Evolutionary conservation across 768 basidiomycete species (phyloP), one percentile per base, ranked within the genome.

Genomic region (Phlebiopsis flavidoalba): DNA sequence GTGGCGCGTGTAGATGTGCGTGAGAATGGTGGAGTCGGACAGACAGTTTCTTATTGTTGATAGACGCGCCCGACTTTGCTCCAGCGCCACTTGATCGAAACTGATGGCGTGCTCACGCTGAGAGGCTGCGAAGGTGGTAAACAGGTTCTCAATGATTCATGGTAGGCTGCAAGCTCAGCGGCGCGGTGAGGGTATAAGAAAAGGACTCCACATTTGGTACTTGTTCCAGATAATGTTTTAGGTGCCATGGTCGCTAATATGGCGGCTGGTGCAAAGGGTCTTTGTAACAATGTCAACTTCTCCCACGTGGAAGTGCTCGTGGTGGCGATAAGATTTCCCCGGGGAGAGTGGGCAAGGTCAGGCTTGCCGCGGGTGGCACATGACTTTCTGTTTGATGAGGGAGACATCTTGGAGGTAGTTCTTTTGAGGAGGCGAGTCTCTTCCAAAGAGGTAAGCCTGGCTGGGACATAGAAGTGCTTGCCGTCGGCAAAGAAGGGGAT

Each of bases 41-140:
- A 74, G 70, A n/a, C 7, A 59, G 48, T 1, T 63, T 31, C 1
- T 50, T 10, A 22, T 57, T 62, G 26, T 65, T 60, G n/a, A n/a
- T n/a, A n/a, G n/a, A n/a, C n/a, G 5, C 65, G 62, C 22, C 57
- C 64, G 21, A 73, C 70, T 5, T 49, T 17, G 1, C 67, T 65
- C 1, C 74, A n/a, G 52, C 17, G 75, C 58, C 0, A 71, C 73
- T 19, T 64, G 61, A 60, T 79, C 75, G 57, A 64, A 74, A 4
- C 65, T 33, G 58, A 78, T 65, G 64, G 78, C 59, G 33, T 35
- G 33, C 47, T 8, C 14, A 14, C 37, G 37, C 14, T 40, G 8
- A 8, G 8, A 7, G 37, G 37, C 37, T 7, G 50, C 50, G 26
- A 26, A 24, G 50, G 19, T 7, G 19, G 10, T 7, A 51, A 51